Percentiles rank a stretch among this genome's conserved stretches.
phyloP scores from a whole-genome alignment of 164 flowering plant genomes.

The Kalanchoe fedtschenkoi region DNA sequence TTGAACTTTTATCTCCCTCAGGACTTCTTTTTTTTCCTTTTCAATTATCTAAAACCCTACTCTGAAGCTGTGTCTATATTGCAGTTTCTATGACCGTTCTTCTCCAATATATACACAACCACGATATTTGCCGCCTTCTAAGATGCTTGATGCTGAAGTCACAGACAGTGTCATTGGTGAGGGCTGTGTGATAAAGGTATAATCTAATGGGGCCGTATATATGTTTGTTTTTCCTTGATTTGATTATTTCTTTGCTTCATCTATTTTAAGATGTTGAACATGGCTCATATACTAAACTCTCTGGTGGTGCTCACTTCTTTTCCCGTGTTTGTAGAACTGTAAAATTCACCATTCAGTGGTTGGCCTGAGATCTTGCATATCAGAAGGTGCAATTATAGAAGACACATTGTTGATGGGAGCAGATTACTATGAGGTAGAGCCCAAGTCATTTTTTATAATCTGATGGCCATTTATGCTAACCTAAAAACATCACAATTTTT shows the following conservation, averaged over 20 bases:
- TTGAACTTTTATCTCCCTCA: too few relatives aligned
- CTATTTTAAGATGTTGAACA: neutral
- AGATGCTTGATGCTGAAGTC: conserved; percentile 36
- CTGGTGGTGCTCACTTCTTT: neutral
- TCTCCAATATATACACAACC: conserved; percentile 57
- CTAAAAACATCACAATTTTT: conserved; percentile 1
- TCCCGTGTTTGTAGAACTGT: conserved; percentile 44
- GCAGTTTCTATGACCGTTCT: conserved; percentile 50
- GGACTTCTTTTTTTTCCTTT: neutral
- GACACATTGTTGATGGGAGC: conserved; percentile 76
- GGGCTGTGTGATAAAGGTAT: conserved; percentile 71
- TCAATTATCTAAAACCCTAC: neutral
- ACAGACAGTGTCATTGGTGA: conserved; percentile 65
- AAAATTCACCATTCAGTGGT: conserved; percentile 53
- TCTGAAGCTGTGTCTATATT: neutral
- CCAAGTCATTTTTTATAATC: neutral
- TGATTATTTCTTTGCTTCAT: neutral
- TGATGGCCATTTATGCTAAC: neutral
- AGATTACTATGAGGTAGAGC: conserved; percentile 37
- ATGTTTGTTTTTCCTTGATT: neutral
- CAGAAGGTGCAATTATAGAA: conserved; percentile 49
- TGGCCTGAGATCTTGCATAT: conserved; percentile 52
- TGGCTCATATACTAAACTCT: neutral
- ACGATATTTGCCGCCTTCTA: conserved; percentile 61
- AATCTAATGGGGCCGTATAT: conserved; percentile 5